Evolutionary conservation across 495 filamentous ascomycete genomes (phyloP).

Genomic region (Haplographium delicatum): DNA sequence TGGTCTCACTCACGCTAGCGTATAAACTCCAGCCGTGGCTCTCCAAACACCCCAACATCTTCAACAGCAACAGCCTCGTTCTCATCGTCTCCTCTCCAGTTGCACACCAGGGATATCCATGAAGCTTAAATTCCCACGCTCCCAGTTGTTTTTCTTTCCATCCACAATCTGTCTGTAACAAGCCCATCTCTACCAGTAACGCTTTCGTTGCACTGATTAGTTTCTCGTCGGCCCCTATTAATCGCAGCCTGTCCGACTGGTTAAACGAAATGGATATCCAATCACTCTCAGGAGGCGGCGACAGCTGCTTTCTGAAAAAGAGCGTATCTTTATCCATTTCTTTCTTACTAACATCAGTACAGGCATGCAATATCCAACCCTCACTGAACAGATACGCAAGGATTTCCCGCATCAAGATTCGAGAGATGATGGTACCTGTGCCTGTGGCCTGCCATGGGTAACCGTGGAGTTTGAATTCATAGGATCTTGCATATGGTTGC

Average conservation of each 20-base stretch:
- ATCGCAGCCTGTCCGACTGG: constrained; percentile 7
- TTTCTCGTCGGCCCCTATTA: constrained; percentile 13
- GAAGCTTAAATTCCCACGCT: constrained; percentile 21
- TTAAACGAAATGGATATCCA: constrained; percentile 20
- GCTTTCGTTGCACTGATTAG: background rate
- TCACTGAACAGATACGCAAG: constrained; percentile 15
- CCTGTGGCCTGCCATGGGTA: constrained; percentile 16
- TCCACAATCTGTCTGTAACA: constrained; percentile 11
- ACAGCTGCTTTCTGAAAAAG: constrained; percentile 17
- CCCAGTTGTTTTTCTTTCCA: constrained; percentile 16
- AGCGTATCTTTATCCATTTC: constrained; percentile 14
- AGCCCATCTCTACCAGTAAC: background rate
- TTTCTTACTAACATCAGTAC: constrained; percentile 15
- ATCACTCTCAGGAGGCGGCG: constrained; percentile 8
- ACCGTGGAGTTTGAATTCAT: constrained; percentile 18
- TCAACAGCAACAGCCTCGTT: constrained; percentile 13
- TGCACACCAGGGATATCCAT: constrained; percentile 16
- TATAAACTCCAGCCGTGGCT: constrained; percentile 20
- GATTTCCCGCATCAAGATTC: constrained; percentile 12
- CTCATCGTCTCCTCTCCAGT: constrained; percentile 11
- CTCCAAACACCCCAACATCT: constrained; percentile 19
- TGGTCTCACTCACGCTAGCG: constrained; percentile 15
- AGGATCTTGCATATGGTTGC: constrained; percentile 4
- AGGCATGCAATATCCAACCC: constrained; percentile 20
- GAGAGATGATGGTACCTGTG: constrained; percentile 7